phyloP scores from a whole-genome alignment of 352 stramenopile species.

The Pythium oligandrum region DNA sequence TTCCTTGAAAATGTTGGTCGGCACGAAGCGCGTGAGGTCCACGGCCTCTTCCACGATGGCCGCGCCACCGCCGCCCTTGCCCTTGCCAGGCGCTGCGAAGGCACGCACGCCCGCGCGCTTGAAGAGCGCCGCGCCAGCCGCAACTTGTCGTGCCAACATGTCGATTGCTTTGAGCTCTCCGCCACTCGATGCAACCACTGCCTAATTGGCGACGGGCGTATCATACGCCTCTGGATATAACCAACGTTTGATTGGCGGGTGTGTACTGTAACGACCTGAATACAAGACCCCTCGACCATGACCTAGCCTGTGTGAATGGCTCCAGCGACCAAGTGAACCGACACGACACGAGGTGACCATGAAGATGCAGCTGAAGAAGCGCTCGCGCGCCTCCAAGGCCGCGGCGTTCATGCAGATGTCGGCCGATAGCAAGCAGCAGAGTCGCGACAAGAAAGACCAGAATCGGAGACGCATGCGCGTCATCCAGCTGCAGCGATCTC shows the following conservation, averaged over 20 bases:
- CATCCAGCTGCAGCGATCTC: conserved; percentile 69
- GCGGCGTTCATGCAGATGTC: conserved; percentile 60
- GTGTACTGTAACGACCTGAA: no score
- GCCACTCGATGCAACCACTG: conserved; percentile 16
- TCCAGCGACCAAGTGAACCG: conserved; percentile 5
- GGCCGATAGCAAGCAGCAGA: conserved; percentile 53
- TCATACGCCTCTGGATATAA: background rate
- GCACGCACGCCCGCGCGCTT: conserved; percentile 31
- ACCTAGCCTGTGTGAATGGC: conserved; percentile 10
- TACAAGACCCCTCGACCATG: no score
- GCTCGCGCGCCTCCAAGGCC: conserved; percentile 42
- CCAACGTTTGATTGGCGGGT: no score
- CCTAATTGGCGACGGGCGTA: background rate
- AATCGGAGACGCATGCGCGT: conserved; percentile 74
- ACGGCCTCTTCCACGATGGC: conserved; percentile 66
- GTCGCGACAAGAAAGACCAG: conserved; percentile 57
- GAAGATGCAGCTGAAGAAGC: conserved; percentile 57
- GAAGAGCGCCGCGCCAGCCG: conserved; percentile 23
- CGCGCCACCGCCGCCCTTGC: conserved; percentile 49
- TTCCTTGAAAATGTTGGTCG: conserved; percentile 85
- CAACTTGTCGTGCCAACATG: conserved; percentile 40
- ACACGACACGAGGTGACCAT: conserved; percentile 23
- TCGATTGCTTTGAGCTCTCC: conserved; percentile 18
- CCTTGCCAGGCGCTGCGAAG: conserved; percentile 56
- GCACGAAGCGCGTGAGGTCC: conserved; percentile 70